A percentile compares a stretch with the other conserved stretches of the same genome.
Conservation (phyloP, 1,139 yeast genomes). For the Pichia sp. region DNA sequence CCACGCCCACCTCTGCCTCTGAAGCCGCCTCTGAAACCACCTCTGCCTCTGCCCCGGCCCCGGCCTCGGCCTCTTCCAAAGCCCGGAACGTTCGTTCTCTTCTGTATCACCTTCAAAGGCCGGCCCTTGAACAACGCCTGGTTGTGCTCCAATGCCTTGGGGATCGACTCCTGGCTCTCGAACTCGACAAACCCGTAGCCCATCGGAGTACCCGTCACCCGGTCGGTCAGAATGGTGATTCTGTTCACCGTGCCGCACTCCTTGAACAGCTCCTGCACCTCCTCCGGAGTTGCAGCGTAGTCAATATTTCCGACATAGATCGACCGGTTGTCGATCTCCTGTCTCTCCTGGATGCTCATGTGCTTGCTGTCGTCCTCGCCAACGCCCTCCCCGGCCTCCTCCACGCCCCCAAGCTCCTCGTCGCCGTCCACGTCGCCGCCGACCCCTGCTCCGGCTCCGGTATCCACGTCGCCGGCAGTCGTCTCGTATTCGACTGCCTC, state of each 20-base stretch:
- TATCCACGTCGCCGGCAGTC: not conserved
- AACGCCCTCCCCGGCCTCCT: not conserved
- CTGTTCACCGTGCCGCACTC: constrained; percentile 51
- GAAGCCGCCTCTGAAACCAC: constrained; percentile 33
- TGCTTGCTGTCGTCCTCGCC: constrained; percentile 16
- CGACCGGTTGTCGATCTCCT: constrained; percentile 55
- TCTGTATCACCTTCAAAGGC: constrained; percentile 53
- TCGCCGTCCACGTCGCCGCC: not conserved
- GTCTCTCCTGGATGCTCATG: constrained; percentile 41
- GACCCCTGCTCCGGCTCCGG: constrained; percentile 26
- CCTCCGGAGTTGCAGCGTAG: constrained; percentile 54
- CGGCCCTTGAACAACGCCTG: constrained; percentile 53
- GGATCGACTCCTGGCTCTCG: constrained; percentile 44
- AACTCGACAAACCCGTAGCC: constrained; percentile 73
- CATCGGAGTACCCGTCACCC: constrained; percentile 57
- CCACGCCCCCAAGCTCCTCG: not conserved
- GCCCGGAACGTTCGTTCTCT: constrained; percentile 68
- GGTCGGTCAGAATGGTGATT: constrained; percentile 56
- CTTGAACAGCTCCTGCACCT: constrained; percentile 51
- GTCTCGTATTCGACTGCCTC: not conserved
- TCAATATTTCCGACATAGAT: constrained; percentile 62
- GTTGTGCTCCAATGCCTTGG: constrained; percentile 49
- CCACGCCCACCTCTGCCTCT: constrained; percentile 32
- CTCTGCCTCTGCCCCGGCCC: constrained; percentile 31
- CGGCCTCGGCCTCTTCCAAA: constrained; percentile 34